These are phyloP conservation scores for Immersiella caudata DNA, from an alignment of 495 filamentous ascomycete genomes.

Conservation along the genomic window DNA sequence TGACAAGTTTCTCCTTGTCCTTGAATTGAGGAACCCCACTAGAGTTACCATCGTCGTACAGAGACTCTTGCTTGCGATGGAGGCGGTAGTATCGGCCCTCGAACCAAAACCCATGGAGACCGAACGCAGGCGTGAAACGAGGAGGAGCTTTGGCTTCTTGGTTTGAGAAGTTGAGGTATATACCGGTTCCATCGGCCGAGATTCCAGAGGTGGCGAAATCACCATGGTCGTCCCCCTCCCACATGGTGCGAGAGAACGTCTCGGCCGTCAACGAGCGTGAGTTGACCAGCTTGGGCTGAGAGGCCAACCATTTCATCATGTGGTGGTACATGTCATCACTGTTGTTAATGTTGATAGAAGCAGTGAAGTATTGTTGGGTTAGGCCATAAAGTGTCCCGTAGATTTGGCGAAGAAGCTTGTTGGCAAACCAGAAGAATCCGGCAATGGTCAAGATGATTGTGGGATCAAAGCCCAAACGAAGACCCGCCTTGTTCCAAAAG, in stretches of 20 bases:
- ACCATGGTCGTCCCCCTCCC: constrained; percentile 55
- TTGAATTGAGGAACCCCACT: constrained; percentile 36
- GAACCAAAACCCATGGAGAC: constrained; percentile 48
- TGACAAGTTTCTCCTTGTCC: constrained; percentile 44
- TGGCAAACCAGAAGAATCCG: constrained; percentile 44
- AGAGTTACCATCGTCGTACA: constrained; percentile 31
- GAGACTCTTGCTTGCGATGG: constrained; percentile 41
- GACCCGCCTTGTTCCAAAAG: constrained; percentile 36
- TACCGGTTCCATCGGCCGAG: constrained; percentile 36
- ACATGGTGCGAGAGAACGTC: constrained; percentile 53
- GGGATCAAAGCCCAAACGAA: constrained; percentile 43
- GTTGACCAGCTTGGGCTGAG: constrained; percentile 54
- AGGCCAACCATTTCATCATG: constrained; percentile 62
- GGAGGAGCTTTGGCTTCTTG: constrained; percentile 43
- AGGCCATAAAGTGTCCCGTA: constrained; percentile 31
- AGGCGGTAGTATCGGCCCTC: constrained; percentile 43
- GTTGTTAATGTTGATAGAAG: constrained; percentile 57
- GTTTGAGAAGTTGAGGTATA: constrained; percentile 50
- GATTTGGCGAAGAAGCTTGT: constrained; percentile 39
- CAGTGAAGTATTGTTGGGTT: constrained; percentile 53
- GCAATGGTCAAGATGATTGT: constrained; percentile 38
- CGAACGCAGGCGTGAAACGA: constrained; percentile 46
- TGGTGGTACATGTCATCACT: constrained; percentile 63
- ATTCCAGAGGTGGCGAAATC: constrained; percentile 36
- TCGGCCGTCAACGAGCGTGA: constrained; percentile 62